Percentiles rank a stretch among this genome's conserved stretches.
phyloP scores from a whole-genome alignment of 2,329 filamentous ascomycete species.

The Nectriaceae sp. region DNA sequence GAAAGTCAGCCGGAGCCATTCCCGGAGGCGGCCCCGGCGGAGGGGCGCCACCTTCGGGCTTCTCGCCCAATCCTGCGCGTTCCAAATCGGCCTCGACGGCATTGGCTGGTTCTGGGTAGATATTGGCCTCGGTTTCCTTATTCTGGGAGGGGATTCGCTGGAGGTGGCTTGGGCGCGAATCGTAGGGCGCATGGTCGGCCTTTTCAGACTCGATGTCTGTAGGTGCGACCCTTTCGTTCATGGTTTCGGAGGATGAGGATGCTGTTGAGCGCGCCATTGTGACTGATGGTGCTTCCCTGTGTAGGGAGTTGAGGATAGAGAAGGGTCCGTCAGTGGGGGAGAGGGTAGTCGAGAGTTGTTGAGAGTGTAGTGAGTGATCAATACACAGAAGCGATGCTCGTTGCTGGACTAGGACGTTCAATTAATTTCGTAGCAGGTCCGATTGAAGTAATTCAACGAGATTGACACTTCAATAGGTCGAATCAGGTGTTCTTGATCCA shows the following conservation, averaged over 20 bases:
- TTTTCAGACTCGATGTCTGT: conserved; percentile 12
- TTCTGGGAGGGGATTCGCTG: conserved; percentile 12
- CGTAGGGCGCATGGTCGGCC: conserved; percentile 6
- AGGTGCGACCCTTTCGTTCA: conserved; percentile 19
- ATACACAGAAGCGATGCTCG: no score
- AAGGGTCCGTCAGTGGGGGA: background rate
- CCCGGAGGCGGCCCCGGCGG: conserved; percentile 30
- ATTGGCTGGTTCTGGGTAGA: conserved; percentile 30
- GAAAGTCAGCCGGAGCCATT: conserved; percentile 53
- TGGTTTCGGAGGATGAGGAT: conserved; percentile 29
- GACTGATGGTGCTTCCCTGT: background rate
- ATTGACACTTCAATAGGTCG: background rate
- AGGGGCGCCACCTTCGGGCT: conserved; percentile 10
- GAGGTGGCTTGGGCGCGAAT: conserved; percentile 1
- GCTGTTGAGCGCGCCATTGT: conserved; percentile 24
- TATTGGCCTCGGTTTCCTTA: conserved; percentile 15
- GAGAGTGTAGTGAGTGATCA: no score
- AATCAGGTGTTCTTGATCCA: background rate
- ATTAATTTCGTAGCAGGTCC: no score
- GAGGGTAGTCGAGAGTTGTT: no score
- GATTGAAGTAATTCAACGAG: no score
- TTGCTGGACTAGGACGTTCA: no score
- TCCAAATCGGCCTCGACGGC: conserved; percentile 32
- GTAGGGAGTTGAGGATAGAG: background rate
- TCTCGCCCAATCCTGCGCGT: conserved; percentile 12